A percentile compares a stretch with the other conserved stretches of the same genome.
Evolutionary conservation across 108 stramenopile species (phyloP).

Genomic region (Asterionellopsis glacialis): DNA sequence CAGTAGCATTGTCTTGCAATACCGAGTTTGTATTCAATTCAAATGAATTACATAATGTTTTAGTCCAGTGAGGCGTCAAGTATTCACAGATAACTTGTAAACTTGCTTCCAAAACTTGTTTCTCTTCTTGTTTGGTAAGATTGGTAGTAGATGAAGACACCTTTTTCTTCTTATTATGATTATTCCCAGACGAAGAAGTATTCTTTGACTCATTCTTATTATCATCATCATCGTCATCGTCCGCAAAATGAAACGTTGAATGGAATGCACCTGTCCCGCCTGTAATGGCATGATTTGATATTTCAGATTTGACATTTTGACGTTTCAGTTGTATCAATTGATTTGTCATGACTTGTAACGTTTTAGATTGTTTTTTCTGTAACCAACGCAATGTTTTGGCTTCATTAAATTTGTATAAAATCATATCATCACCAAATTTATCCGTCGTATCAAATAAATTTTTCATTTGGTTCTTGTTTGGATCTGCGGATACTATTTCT

Average conservation of each 20-base stretch:
- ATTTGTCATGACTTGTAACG: background rate
- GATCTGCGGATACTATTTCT: slow-evolving; percentile 7
- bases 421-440: slow-evolving; percentile 42
- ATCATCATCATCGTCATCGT: slow-evolving; percentile 16
- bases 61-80: slow-evolving; percentile 39
- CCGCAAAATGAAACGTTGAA: slow-evolving; percentile 27
- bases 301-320: too few relatives aligned
- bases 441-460: slow-evolving; percentile 49
- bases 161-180: too few relatives aligned
- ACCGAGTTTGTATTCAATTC: background rate
- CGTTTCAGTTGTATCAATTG: background rate
- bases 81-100: slow-evolving; percentile 67
- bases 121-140: slow-evolving; percentile 22
- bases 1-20: background rate
- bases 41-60: slow-evolving; percentile 25
- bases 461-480: slow-evolving; percentile 33
- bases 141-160: background rate
- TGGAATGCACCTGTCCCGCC: slow-evolving; percentile 31
- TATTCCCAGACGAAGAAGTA: background rate
- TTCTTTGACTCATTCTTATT: slow-evolving; percentile 6
- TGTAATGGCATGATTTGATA: background rate
- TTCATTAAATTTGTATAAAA: slow-evolving; percentile 48
- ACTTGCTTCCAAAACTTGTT: background rate
- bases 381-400: slow-evolving; percentile 46
- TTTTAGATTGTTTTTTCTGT: slow-evolving; percentile 32